Base-by-base conservation (phyloP, 345 rosid species). In the Excoecaria cochinchinensis region DNA sequence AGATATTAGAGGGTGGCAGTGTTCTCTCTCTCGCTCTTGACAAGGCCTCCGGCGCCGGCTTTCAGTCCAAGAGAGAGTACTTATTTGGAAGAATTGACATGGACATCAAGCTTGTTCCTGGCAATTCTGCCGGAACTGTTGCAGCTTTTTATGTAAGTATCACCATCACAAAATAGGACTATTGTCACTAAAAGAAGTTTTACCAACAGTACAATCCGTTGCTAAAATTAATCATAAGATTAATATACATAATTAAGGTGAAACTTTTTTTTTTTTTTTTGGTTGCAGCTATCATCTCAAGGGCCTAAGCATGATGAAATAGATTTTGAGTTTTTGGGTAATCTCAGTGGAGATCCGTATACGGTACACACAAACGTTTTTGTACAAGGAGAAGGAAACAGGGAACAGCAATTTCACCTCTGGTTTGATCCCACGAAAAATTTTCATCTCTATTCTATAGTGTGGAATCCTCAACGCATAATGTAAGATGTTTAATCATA, bases 391-490 rank as follows among this genome's bases (percentile, higher is more conserved):
- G 19, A 55, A 10, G 80, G 80, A 14, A 52, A 71, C 2, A 64
- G 80, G 5, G 80, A 77, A 17, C 76, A 77, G 56, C 80, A 77
- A 17, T 77, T 77, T 6, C 80, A 71, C 24, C 80, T 77, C n/a
- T 77, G 80, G 80, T 77, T 77, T 8, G 80, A 77, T 56, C 80
- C 80, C 11, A 71, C 80, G 6, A 53, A 64, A 31, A 21, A 53
- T 65, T 77, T 77, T 57, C 80, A 77, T 52, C 50, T 71, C 58
- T 77, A 77, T 55, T 77, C 80, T 39, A 42, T 77, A 22, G 38
- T 77, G 5, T 77, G 76, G 80, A 71, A 77, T 55, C 66, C 66
- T 8, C 71, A 65, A 9, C 71, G 80, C 0, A 71, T 77, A 71
- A 77, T 77, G 80, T 77, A 71, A 71, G 80, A 57, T 21, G 55